phyloP scores from a whole-genome alignment of 345 rosid genomes.

The Acer negundo region DNA sequence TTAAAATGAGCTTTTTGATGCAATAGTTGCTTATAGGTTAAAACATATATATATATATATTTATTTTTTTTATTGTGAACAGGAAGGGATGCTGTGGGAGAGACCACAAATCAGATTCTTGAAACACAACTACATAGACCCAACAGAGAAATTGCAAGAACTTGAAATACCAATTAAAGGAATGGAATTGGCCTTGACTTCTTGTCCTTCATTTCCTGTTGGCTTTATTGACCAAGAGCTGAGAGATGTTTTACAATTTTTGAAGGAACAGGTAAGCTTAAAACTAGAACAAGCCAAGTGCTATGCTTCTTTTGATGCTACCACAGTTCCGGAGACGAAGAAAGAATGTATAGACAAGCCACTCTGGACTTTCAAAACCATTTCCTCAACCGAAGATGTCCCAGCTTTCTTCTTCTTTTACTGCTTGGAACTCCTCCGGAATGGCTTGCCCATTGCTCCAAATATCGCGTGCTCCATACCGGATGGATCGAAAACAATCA shows the following conservation, averaged over 20 bases:
- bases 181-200: constrained; percentile 52
- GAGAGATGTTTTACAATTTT: constrained; percentile 24
- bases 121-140: constrained; percentile 27
- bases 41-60: too few species aligned
- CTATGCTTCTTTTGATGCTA: constrained; percentile 25
- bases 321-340: constrained; percentile 36
- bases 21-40: background rate
- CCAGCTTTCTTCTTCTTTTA: constrained; percentile 53
- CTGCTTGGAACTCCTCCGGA: constrained; percentile 54
- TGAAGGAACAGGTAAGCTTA: constrained; percentile 30
- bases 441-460: constrained; percentile 29
- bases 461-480: constrained; percentile 1
- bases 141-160: constrained; percentile 37
- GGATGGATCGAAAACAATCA: background rate
- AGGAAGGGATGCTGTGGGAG: constrained; percentile 63
- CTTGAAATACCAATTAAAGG: constrained; percentile 56
- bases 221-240: constrained; percentile 39
- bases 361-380: constrained; percentile 26
- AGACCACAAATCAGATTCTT: constrained; percentile 48
- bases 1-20: background rate
- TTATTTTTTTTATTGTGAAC: constrained; percentile 23
- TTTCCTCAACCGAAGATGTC: constrained; percentile 38
- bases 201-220: constrained; percentile 53
- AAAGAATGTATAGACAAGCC: constrained; percentile 16
- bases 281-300: constrained; percentile 39